phyloP scores from a whole-genome alignment of 2,329 filamentous ascomycete species.

The Colletotrichum australisinense region DNA sequence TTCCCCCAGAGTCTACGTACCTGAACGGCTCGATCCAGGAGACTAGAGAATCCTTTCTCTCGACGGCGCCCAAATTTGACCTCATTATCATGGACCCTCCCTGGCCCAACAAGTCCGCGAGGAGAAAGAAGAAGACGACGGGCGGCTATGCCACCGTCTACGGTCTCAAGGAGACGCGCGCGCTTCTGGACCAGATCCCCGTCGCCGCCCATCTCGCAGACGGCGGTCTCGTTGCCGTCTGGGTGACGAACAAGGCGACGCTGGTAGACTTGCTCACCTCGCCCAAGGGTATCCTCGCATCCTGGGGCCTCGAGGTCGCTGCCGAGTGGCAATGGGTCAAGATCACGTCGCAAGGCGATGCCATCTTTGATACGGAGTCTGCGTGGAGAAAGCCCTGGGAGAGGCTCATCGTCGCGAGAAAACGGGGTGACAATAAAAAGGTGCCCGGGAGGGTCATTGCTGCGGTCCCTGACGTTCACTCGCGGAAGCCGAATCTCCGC shows the following conservation, averaged over 20 bases:
- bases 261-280: constrained; percentile 66
- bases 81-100: constrained; percentile 81
- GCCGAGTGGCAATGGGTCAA: constrained; percentile 87
- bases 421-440: constrained; percentile 44
- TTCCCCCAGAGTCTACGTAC: constrained; percentile 57
- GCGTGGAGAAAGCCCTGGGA: constrained; percentile 83
- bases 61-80: constrained; percentile 66
- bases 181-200: constrained; percentile 66
- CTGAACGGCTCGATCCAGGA: constrained; percentile 62
- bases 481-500: constrained; percentile 80
- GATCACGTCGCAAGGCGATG: constrained; percentile 72
- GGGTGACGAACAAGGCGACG: constrained; percentile 80
- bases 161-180: constrained; percentile 57
- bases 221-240: constrained; percentile 74
- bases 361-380: constrained; percentile 70
- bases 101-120: constrained; percentile 83
- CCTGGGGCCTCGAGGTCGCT: constrained; percentile 73
- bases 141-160: constrained; percentile 60
- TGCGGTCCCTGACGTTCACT: constrained; percentile 81
- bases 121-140: constrained; percentile 69
- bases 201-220: constrained; percentile 63
- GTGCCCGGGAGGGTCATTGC: constrained; percentile 67
- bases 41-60: constrained; percentile 52
- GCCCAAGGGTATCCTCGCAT: constrained; percentile 68
- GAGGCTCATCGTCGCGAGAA: constrained; percentile 72